Evolutionary conservation across 345 rosid species (phyloP).

Genomic region (Lepidium africanum): DNA sequence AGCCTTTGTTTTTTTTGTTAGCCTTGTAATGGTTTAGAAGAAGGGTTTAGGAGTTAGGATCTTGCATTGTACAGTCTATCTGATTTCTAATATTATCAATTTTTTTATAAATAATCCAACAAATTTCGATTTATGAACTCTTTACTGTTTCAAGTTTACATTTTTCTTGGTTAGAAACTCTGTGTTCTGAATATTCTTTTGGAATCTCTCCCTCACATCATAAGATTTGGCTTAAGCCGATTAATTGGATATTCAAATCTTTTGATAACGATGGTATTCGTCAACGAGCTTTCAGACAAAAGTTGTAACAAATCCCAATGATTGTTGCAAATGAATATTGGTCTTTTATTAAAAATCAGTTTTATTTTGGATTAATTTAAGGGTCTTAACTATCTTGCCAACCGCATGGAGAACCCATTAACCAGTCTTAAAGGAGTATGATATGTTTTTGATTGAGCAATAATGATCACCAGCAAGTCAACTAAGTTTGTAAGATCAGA

Average conservation of each 20-base stretch:
- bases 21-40: not conserved
- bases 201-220: not conserved
- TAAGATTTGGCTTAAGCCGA: not conserved
- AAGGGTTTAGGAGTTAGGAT: slow-evolving; percentile 8
- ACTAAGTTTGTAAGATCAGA: too few relatives aligned
- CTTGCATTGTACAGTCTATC: slow-evolving; percentile 13
- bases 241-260: too few relatives aligned
- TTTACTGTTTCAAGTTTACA: not conserved
- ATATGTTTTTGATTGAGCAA: too few relatives aligned
- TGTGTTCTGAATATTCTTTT: not conserved
- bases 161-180: not conserved
- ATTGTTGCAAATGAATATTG: not conserved
- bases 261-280: slow-evolving; percentile 10
- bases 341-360: too few relatives aligned
- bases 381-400: too few relatives aligned
- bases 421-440: too few relatives aligned
- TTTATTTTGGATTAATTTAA: too few relatives aligned
- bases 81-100: slow-evolving; percentile 1
- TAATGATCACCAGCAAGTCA: too few relatives aligned
- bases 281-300: not conserved
- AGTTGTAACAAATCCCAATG: not conserved
- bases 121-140: not conserved
- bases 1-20: not conserved
- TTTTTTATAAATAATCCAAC: slow-evolving; percentile 2
- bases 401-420: too few relatives aligned